These are phyloP conservation scores for Phytopythium chamaehyphon DNA, from an alignment of 352 stramenopile genomes.

Conservation along the genomic window DNA sequence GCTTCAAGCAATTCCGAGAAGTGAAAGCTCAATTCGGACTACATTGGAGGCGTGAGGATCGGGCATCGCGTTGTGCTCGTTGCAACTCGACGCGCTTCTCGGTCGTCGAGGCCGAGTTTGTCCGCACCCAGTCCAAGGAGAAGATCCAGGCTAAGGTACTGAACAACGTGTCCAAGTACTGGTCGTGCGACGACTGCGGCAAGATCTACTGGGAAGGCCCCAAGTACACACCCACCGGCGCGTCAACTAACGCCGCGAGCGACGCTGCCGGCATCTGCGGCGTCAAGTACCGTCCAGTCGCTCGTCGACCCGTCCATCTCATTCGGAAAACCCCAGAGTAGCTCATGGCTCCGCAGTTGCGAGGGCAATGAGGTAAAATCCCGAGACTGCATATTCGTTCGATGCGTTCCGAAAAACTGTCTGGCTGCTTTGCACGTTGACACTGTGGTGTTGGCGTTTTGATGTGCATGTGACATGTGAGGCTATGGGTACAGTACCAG, in stretches of 20 bases:
- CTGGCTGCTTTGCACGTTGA: too few relatives aligned
- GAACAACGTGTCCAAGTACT: constrained; percentile 28
- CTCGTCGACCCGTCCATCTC: constrained; percentile 2
- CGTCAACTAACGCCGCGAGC: not conserved
- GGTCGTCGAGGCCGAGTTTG: constrained; percentile 20
- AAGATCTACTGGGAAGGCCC: constrained; percentile 73
- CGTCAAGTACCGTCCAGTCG: constrained; percentile 22
- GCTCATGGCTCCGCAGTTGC: too few relatives aligned
- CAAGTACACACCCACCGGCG: constrained; percentile 49
- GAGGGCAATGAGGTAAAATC: too few relatives aligned
- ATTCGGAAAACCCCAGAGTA: not conserved
- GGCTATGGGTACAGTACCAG: not conserved
- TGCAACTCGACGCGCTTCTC: constrained; percentile 45
- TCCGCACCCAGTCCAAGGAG: constrained; percentile 22
- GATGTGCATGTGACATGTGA: not conserved
- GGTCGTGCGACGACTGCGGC: constrained; percentile 45
- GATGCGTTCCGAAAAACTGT: too few relatives aligned
- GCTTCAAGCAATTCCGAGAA: constrained; percentile 54
- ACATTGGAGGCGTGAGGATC: constrained; percentile 23
- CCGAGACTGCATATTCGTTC: too few relatives aligned
- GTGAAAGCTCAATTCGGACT: constrained; percentile 53
- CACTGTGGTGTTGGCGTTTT: not conserved
- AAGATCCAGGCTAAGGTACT: constrained; percentile 25
- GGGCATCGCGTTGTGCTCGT: constrained; percentile 39
- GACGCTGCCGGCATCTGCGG: constrained; percentile 3